Base-by-base conservation (phyloP, 441 rosid genomes). In the Brassica balearica region DNA sequence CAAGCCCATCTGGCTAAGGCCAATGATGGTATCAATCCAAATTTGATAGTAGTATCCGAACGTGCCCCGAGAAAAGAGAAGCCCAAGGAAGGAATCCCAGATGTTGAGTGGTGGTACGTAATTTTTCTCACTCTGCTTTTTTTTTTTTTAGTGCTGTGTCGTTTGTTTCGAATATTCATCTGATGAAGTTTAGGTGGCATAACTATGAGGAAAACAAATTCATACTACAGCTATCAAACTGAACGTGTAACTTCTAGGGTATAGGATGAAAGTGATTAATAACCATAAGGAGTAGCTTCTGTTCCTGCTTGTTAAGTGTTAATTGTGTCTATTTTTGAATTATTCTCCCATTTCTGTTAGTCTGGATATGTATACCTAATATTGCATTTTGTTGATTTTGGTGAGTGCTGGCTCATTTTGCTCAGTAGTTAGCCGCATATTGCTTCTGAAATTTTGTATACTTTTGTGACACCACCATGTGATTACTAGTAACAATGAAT, bases 91-190 rank as follows among this genome's bases (percentile, higher is more conserved):
- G 82, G 74, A 68, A 89, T 93, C 81, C 98, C 96, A 53, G 96
- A 95, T 79, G 77, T 85, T 75, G 99, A 95, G 84, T 93, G 99
- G 99, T 95, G 99, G 99, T 93, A 86, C 74, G 99, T 83, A 72
- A n/a, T 20, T 74, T 6, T 58, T 22, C 76, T 73, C 69, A 86
- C 73, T 58, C 73, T 32, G 4, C 14, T 20, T 4, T 66, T 59
- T 61, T 58, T 10, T 10, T 8, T 72, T 8, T 67, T 58, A 15
- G 29, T 66, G 56, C 25, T 60, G 7, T 14, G 67, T 41, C 41
- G 23, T 55, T 56, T 65, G 58, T 46, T 66, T 62, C n/a, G 25
- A 22, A 29, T 69, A 58, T 72, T 76, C 32, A 51, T 62, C 76
- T 43, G 71, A 25, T 66, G 68, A 43, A 68, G n/a, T 7, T 38